Base-by-base conservation (phyloP, 1,139 yeast genomes). In the Scheffersomyces insectosa region DNA sequence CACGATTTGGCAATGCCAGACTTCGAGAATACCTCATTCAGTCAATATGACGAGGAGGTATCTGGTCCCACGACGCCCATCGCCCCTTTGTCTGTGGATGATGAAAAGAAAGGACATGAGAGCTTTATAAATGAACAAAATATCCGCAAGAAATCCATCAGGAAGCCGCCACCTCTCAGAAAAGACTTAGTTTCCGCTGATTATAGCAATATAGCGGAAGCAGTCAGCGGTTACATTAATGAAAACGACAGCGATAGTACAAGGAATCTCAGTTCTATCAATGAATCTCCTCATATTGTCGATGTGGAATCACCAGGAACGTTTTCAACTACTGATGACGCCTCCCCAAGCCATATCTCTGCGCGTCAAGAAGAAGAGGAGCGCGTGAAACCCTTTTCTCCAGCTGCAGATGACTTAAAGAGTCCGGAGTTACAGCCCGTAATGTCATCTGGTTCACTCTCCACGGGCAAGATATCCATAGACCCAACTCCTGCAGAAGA, bases 401-500 rank as follows among this genome's bases (percentile, higher is more conserved):
- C 39, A 16, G 14, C 29, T 9, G 39, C 42, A 20, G 35, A 39
- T n/a, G 27, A 28, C 16, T 30, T 43, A 12, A 10, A 20, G 28
- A 9, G 28, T 20, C 38, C 40, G 27, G 65, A 59, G 1, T 44
- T 63, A 13, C 62, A 62, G 27, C 65, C 68, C 0, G 62, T 65
- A 2, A 53, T 45, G 2, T 69, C 77, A 0, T 49, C 65, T 1
- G 77, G 76, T 0, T 70, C 77, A 2, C 59, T 71, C 33, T 71
- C 76, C 1, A 70, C 75, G 0, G 75, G 74, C 1, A 67, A 56
- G 34, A 52, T 57, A 36, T 66, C 75, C 2, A 48, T 64, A 40
- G 68, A 54, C 14, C 60, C 59, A 4, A 45, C 49, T 25, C 37
- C 50, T 11, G 48, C 41, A 16, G 53, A 46, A 5, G 50, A 51